Base-by-base conservation (phyloP, 1,284 basidiomycete species). In the Megacollybia platyphylla region DNA sequence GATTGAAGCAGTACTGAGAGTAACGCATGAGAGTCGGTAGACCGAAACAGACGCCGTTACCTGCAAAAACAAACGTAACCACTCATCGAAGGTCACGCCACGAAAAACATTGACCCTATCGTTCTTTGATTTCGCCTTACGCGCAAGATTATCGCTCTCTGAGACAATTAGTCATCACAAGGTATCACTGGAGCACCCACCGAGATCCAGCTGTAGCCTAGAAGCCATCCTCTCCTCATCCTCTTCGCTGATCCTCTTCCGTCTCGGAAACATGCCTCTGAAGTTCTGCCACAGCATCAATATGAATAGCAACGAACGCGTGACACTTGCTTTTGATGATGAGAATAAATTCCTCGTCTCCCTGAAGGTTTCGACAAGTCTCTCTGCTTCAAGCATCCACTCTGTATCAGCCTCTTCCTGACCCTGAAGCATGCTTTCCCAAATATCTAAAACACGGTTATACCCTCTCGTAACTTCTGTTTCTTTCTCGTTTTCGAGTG, bases 371-470 rank as follows among this genome's bases (percentile, higher is more conserved):
- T 96, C 90, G 10, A 96, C 71, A 40, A 97, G 68, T 46, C 79
- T 85, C 51, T 87, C 85, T 0, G 91, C 89, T 51, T 89, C 79
- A 24, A 83, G 58, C 47, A 96, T 65, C 85, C 92, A 97, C 49
- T 79, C 73, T 36, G 68, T 64, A 42, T 69, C 67, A 1, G 52
- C 46, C 55, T 51, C 51, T 39, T 44, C 48, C 36, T 41, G 46
- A 40, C 46, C 50, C 31, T 42, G 44, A 34, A 61, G 49, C 63
- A 72, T 65, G 13, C 46, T 53, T 2, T 60, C 58, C 69, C 68
- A 70, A 2, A 73, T 52, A 31, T 75, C 70, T 45, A 63, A 61
- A 8, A 78, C 52, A 11, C 69, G 59, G 34, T 51, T 60, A 54
- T 76, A 79, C 1, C 72, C 70, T 28, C 62, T 61, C 3, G 64